Percentiles rank a stretch among this genome's conserved stretches.
Conservation (phyloP, 768 basidiomycete species). For the Piloderma croceum region DNA sequence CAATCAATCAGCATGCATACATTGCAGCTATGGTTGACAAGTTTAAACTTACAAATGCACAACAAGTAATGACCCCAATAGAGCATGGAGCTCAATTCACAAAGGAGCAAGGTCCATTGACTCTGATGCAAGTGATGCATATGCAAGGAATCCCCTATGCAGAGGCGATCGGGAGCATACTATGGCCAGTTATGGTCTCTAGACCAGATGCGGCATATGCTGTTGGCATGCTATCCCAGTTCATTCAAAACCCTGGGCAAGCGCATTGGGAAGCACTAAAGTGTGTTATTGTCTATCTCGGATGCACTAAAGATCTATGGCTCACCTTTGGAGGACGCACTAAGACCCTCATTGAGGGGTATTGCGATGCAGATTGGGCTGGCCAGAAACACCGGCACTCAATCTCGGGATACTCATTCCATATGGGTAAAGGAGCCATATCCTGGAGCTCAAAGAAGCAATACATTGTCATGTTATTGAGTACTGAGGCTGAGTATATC, state of each 20-base stretch:
- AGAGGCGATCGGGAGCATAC: conserved; percentile 24
- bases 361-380: conserved; percentile 18
- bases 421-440: conserved; percentile 21
- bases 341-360: conserved; percentile 3
- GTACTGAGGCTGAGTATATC: conserved; percentile 29
- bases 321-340: conserved; percentile 6
- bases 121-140: conserved; percentile 3
- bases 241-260: conserved; percentile 21
- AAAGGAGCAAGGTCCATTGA: background rate
- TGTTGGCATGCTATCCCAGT: conserved; percentile 16
- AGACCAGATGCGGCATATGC: conserved; percentile 24
- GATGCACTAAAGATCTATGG: conserved; percentile 22
- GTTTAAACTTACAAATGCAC: conserved; percentile 23
- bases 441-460: conserved; percentile 31
- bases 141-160: conserved; percentile 27
- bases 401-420: conserved; percentile 25
- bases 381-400: conserved; percentile 18
- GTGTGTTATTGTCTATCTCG: conserved; percentile 31
- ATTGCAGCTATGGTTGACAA: conserved; percentile 22
- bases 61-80: conserved; percentile 29
- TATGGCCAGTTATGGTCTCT: conserved; percentile 24
- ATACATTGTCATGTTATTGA: conserved; percentile 25
- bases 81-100: conserved; percentile 19
- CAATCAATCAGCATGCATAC: background rate
- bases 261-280: conserved; percentile 34